phyloP scores from a whole-genome alignment of 1,284 basidiomycete genomes.

The Trichosporon sp. region DNA sequence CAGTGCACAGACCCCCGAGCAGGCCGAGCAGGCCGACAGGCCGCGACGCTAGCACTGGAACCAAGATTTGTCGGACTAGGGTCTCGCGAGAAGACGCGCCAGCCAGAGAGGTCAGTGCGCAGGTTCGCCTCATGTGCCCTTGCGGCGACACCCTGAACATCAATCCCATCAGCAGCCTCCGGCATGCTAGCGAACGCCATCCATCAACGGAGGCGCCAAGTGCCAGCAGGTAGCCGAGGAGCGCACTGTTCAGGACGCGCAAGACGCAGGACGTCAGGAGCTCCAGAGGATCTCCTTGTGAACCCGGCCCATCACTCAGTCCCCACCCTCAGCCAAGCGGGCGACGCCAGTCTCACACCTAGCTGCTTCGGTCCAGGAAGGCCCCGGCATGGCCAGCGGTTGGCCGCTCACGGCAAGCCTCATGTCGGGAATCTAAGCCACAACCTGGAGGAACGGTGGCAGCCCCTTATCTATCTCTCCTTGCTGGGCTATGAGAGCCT shows the following conservation, averaged over 20 bases:
- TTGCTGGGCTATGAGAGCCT: background rate
- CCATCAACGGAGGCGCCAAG: background rate
- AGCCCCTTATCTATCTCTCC: background rate
- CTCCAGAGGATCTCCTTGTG: background rate
- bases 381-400: background rate
- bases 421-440: background rate
- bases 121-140: background rate
- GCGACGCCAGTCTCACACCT: background rate
- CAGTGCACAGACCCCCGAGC: too few relatives aligned
- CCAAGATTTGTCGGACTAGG: background rate
- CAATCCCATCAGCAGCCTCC: background rate
- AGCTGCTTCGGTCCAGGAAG: background rate
- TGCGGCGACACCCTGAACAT: background rate
- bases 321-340: background rate
- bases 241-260: background rate
- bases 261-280: background rate
- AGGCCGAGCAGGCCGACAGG: background rate
- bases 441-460: background rate
- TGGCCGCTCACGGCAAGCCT: background rate
- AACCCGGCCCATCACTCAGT: background rate
- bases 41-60: background rate
- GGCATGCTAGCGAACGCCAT: background rate
- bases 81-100: background rate
- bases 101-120: background rate
- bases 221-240: background rate